These are phyloP conservation scores for Rhizopogon rudus DNA, from an alignment of 768 basidiomycete genomes.

Conservation along the genomic window DNA sequence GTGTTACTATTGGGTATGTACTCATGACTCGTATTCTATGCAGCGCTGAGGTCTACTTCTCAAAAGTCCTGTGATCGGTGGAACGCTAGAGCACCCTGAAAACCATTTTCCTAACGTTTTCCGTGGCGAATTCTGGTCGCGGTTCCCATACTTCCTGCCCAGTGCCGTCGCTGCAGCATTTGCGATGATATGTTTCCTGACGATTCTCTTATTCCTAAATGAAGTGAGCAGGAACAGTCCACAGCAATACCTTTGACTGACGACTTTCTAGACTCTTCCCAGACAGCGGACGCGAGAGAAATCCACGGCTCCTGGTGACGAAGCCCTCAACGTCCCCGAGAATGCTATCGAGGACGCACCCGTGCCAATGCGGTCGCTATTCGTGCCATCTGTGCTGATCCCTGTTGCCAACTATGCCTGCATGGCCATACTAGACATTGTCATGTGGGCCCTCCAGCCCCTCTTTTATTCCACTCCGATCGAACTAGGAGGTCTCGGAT, in stretches of 20 bases:
- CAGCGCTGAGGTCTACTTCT: too few relatives aligned
- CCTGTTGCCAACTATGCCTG: slow-evolving; percentile 35
- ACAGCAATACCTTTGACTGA: not conserved
- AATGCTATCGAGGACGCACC: slow-evolving; percentile 1
- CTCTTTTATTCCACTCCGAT: slow-evolving; percentile 34
- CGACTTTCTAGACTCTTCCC: not conserved
- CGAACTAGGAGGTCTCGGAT: slow-evolving; percentile 31
- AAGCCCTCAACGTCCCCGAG: not conserved
- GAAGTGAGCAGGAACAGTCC: slow-evolving; percentile 18
- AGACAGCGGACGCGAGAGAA: slow-evolving; percentile 14
- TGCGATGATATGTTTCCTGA: slow-evolving; percentile 13
- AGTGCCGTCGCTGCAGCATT: too few relatives aligned
- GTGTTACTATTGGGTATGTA: too few relatives aligned
- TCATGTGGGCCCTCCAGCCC: slow-evolving; percentile 29
- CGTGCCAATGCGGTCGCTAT: slow-evolving; percentile 22
- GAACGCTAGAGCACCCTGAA: too few relatives aligned
- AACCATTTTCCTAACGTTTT: too few relatives aligned
- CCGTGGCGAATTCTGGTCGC: too few relatives aligned
- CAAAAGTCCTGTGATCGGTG: too few relatives aligned
- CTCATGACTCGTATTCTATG: too few relatives aligned
- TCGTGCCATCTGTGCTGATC: slow-evolving; percentile 23
- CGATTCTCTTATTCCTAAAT: slow-evolving; percentile 20
- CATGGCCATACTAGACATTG: slow-evolving; percentile 31
- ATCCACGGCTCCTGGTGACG: not conserved
- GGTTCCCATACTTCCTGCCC: too few relatives aligned